Conservation (phyloP, 192 early-diverging fungal genomes). For the Coemansia sp. region DNA sequence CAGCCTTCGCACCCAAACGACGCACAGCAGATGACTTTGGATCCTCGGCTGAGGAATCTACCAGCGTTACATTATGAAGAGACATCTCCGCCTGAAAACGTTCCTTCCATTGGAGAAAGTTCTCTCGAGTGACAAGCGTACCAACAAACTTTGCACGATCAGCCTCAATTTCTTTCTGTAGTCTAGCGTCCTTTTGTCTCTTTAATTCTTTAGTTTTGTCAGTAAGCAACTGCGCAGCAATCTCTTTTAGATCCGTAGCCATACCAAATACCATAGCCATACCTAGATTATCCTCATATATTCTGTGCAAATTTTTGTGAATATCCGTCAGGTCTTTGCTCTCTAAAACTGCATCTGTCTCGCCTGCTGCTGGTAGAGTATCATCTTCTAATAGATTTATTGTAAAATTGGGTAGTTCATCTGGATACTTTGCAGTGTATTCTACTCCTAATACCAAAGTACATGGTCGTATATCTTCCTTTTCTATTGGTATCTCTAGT, state of each 20-base stretch:
- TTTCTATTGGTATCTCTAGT: slow-evolving; percentile 61
- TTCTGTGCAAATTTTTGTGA: slow-evolving; percentile 25
- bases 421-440: slow-evolving; percentile 74
- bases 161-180: slow-evolving; percentile 65
- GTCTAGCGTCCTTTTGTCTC: slow-evolving; percentile 50
- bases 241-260: slow-evolving; percentile 73
- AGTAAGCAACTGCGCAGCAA: slow-evolving; percentile 59
- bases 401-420: slow-evolving; percentile 64
- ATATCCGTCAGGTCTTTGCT: slow-evolving; percentile 36
- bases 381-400: slow-evolving; percentile 55
- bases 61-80: not conserved
- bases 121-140: slow-evolving; percentile 75
- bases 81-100: slow-evolving; percentile 73
- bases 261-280: slow-evolving; percentile 93
- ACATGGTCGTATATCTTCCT: slow-evolving; percentile 62
- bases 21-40: slow-evolving; percentile 31
- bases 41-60: not conserved
- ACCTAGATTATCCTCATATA: slow-evolving; percentile 71
- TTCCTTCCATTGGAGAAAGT: slow-evolving; percentile 77
- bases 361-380: slow-evolving; percentile 22
- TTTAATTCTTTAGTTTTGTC: slow-evolving; percentile 57
- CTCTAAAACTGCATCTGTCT: slow-evolving; percentile 51
- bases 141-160: slow-evolving; percentile 78
- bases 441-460: slow-evolving; percentile 57
- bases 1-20: slow-evolving; percentile 38